Base-by-base conservation (phyloP, 192 early-diverging fungal species). In the Mortierella claussenii region DNA sequence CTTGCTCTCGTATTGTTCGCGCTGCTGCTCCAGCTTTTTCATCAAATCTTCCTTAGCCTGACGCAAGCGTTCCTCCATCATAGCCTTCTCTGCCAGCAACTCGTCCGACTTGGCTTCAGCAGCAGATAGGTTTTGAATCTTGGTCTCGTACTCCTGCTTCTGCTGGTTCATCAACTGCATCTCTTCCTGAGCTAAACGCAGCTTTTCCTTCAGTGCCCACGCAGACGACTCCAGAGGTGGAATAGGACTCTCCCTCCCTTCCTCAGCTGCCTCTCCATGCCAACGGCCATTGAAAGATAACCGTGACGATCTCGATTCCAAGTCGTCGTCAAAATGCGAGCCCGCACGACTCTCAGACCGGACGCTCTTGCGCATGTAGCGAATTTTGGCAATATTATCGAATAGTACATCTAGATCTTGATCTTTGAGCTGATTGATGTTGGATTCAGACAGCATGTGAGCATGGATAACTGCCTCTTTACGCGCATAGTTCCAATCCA, bases 401-500 rank as follows among this genome's bases (percentile, higher is more conserved):
- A 81, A 84, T 2, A 88, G 31, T 20, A 84, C 84, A 32, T 85
- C 81, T 17, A 87, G 68, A 47, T 85, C 84, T 57, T 87, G 85
- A 37, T 87, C 83, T 36, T 87, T 85, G 21, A 88, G 60, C 21
- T 82, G 85, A 30, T 80, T 80, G 47, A 78, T 60, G 17, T 57
- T 69, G 27, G 73, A 62, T n/a, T 78, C 68, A 20, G 68, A 68
- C 2, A 79, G 55, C 57, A 84, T 83, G 45, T 86, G 82, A 13
- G 79, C 69, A 46, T 89, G 87, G 15, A 87, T 79, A 18, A 88
- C 85, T 1, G 87, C 88, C 69, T 95, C 91, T 24, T 83, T 82
- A 69, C 86, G 88, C 2, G 92, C 92, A 78, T 84, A 92, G 33
- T 89, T 89, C 91, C 92, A 95, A 65, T 93, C 93, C 8, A 87